Conservation (phyloP, 2,329 filamentous ascomycete genomes). For the Claviceps lovelessii region DNA sequence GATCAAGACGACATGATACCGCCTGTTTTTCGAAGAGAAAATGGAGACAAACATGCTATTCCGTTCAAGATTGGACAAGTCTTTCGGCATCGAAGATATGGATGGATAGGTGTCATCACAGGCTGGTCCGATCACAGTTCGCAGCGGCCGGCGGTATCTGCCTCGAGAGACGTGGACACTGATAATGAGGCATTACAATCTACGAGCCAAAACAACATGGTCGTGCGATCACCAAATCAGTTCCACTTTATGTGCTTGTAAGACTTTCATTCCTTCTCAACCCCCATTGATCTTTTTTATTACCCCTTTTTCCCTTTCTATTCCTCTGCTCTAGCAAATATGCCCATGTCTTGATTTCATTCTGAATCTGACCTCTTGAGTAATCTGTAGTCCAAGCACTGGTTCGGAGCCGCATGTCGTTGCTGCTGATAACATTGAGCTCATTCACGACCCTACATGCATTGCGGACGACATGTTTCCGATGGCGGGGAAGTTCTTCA, state of each 20-base stretch:
- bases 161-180: slow-evolving; percentile 14
- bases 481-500: slow-evolving; percentile 75
- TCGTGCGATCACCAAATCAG: slow-evolving; percentile 15
- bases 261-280: slow-evolving; percentile 24
- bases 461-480: slow-evolving; percentile 46
- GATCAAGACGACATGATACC: slow-evolving; percentile 31
- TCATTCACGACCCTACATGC: slow-evolving; percentile 33
- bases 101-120: slow-evolving; percentile 67
- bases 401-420: slow-evolving; percentile 21
- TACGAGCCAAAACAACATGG: slow-evolving; percentile 4
- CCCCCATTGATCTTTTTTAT: background rate
- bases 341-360: background rate
- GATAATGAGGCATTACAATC: slow-evolving; percentile 14
- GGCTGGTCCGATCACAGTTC: slow-evolving; percentile 58
- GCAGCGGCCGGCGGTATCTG: slow-evolving; percentile 14
- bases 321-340: background rate
- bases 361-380: background rate
- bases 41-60: slow-evolving; percentile 11
- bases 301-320: background rate
- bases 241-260: slow-evolving; percentile 76
- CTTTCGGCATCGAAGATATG: slow-evolving; percentile 68
- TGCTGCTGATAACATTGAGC: slow-evolving; percentile 62
- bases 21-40: slow-evolving; percentile 18
- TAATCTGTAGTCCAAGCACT: slow-evolving; percentile 16
- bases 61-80: slow-evolving; percentile 63